These are phyloP conservation scores for Priceomyces medius DNA, from an alignment of 805 yeast genomes.

Conservation along the genomic window DNA sequence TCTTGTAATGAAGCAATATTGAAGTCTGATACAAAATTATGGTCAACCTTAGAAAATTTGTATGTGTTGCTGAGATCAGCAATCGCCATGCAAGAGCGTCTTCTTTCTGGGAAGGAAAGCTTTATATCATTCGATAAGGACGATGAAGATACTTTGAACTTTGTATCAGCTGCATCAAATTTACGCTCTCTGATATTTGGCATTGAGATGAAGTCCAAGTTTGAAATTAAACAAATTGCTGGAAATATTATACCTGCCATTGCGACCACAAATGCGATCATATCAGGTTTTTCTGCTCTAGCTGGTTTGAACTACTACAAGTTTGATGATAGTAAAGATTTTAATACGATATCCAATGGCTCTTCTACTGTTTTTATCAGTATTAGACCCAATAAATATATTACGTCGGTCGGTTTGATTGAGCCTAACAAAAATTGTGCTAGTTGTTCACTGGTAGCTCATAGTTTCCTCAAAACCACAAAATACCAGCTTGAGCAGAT, in stretches of 20 bases:
- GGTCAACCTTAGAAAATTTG: slow-evolving; percentile 66
- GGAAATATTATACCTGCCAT: slow-evolving; percentile 98
- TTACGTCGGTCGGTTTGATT: slow-evolving; percentile 60
- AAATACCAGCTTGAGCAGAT: slow-evolving; percentile 20
- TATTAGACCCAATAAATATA: slow-evolving; percentile 56
- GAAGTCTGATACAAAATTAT: slow-evolving; percentile 42
- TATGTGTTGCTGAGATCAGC: slow-evolving; percentile 54
- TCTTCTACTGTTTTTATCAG: slow-evolving; percentile 39
- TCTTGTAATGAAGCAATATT: slow-evolving; percentile 22
- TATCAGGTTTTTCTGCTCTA: slow-evolving; percentile 84
- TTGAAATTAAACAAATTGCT: slow-evolving; percentile 90
- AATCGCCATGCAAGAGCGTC: slow-evolving; percentile 50
- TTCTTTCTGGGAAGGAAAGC: slow-evolving; percentile 29
- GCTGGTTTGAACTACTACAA: slow-evolving; percentile 59
- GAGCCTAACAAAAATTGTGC: slow-evolving; percentile 72
- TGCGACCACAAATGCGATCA: slow-evolving; percentile 95
- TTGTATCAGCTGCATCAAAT: slow-evolving; percentile 85
- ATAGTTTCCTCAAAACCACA: slow-evolving; percentile 48
- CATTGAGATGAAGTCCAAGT: slow-evolving; percentile 71
- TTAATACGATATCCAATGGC: slow-evolving; percentile 18
- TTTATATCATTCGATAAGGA: slow-evolving; percentile 83
- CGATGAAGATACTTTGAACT: slow-evolving; percentile 85
- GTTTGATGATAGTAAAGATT: slow-evolving; percentile 26
- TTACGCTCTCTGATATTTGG: slow-evolving; percentile 68
- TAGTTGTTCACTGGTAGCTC: slow-evolving; percentile 54